Evolutionary conservation across 352 stramenopile genomes (phyloP), one percentile per base, ranked within the genome.

Genomic region (Pythium chondricola): DNA sequence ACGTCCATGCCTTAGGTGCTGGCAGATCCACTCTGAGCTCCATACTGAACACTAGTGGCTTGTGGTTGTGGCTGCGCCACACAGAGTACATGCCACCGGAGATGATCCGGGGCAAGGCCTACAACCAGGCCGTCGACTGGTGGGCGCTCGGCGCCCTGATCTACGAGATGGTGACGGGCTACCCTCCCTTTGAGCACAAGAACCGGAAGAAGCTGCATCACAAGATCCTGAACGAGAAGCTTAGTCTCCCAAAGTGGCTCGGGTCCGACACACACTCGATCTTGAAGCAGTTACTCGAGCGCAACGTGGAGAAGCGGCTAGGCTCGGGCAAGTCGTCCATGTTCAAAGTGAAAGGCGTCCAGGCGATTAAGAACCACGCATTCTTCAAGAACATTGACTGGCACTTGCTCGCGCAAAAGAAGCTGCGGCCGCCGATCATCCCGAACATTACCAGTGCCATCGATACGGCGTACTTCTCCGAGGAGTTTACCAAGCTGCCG

Each of bases 301-400:
- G 95, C 48, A 97, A 98, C 65, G 88, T 97, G 0, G 80, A 93
- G 42, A 96, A 97, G 56, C 81, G 97, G 20, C 71, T 99, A 6
- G 96, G 95, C 31, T 92, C 85, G 6, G 74, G 91, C 21, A 97
- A 95, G 61, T 91, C 85, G 26, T 98, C 92, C 6, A 99, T 99
- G 93, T 99, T 99, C 72, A 81, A 98, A 61, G 84, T 98, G 18
- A 97, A 97, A 58, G 96, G 96, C 25, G 91, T 98, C 14, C 84
- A 96, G 27, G 94, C 84, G 32, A 85, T 99, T 52, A 99, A 99
- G 72, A 77, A 96, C 56, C 85, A 97, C 52, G 63, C 82, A 11
- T 99, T 98, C 53, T 98, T 98, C 65, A 65, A 70, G 13, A 65
- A 69, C 37, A 92, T 98, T 42, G 87, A 98, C 69, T 98, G 95